Evolutionary conservation across 208 protist species (phyloP), one percentile per base, ranked within the genome.

Genomic region (Leishmania guyanensis): DNA sequence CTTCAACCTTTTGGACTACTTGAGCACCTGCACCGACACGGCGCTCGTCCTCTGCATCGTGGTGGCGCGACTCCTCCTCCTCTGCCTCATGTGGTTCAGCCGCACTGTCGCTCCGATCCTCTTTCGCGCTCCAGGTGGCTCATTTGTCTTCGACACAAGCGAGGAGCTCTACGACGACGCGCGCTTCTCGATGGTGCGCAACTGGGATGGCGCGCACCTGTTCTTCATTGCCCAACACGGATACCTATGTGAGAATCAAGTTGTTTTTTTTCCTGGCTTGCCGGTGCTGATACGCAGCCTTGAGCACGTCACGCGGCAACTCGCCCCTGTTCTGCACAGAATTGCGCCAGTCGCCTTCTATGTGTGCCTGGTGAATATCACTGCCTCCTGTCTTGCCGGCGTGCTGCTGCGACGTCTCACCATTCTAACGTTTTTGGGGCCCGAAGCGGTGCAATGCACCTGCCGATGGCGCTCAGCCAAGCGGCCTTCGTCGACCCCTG

Each of bases 161-260:
- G 83, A 83, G 77, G 62, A 84, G 65, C 78, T 96, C 48, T 90
- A 93, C 79, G 80, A 89, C 74, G 86, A 94, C 75, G 71, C 77
- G 70, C 83, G 80, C 39, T 86, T 93, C 65, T 75, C 89, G 1
- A 88, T 91, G 80, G 83, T 93, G 65, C 84, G 89, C 33, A 80
- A 91, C 56, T 97, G 91, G 90, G 93, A 97, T 77, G 86, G 79
- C 60, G 91, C 94, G 33, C 92, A 97, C 85, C 93, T 91, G 78
- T 92, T 88, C 81, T 91, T 92, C 79, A 94, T 95, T 68, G 91
- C 91, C 33, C 84, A 84, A 4, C 65, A 93, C 77, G 92, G 93
- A 26, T 97, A 97, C 88, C 87, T 90, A 1, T 89, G 94, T 77
- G 93, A 97, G 69, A 93, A 88, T 50, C 77, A 84, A 68, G 79